Base-by-base conservation (phyloP, 495 filamentous ascomycete species). In the Apodospora peruviana region DNA sequence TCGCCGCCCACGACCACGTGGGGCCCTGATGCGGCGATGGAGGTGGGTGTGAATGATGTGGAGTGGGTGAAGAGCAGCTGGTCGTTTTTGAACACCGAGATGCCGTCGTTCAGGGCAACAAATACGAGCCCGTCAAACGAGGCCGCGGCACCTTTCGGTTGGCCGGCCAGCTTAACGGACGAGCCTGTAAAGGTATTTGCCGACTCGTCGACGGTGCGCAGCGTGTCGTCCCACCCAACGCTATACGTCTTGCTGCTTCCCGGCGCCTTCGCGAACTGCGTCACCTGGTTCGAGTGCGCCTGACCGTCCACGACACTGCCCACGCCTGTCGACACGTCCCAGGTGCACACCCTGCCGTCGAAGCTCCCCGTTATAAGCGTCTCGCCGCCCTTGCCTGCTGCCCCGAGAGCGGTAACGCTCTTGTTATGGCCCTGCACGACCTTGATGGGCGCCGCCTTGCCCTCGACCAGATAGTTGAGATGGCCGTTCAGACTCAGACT, bases 171-270 rank as follows among this genome's bases (percentile, higher is more conserved):
- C 50, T 75, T 74, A n/a, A 59, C 37, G 3, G 71, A 58, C 14
- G 60, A 67, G 45, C 73, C 73, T 14, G 70, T 55, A 50, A 80
- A 81, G 9, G 68, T 74, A 41, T 71, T 74, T 22, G 68, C 66
- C 16, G 71, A 62, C 40, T 70, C 66, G 51, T 93, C 86, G 51
- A 94, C 76, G 34, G 80, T 83, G 48, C 91, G 86, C 32, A 96
- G 79, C 4, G 88, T 91, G 65, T 98, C 93, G 65, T 98, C 93
- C 93, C 93, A 97, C 57, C 82, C 90, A 14, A 91, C 86, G 67
- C 87, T 93, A 69, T 88, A 90, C 23, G 89, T 79, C 49, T 81
- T 72, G 23, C 81, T 76, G 4, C n/a, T 23, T 4, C 64, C 56
- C n/a, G n/a, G n/a, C 45, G 73, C 68, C 0, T 83, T 68, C 2